These are phyloP conservation scores for Globisporangium cederbergense DNA, from an alignment of 352 stramenopile species.

Conservation along the genomic window DNA sequence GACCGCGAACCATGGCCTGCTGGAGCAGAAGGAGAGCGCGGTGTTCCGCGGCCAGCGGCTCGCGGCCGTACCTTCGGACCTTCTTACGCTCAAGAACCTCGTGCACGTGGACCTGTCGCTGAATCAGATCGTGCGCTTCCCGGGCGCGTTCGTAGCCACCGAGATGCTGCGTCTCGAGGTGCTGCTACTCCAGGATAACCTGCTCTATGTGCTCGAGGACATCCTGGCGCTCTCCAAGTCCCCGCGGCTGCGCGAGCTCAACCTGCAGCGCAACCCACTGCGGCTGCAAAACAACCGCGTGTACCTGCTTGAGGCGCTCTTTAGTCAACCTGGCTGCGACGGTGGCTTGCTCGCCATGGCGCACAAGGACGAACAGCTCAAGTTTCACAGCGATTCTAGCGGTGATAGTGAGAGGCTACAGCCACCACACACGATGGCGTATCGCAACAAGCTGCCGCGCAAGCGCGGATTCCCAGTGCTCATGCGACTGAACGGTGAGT, in stretches of 20 bases:
- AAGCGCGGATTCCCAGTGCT: constrained; percentile 61
- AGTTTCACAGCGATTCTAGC: not conserved
- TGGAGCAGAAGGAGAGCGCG: constrained; percentile 33
- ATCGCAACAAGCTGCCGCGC: constrained; percentile 43
- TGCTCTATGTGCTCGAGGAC: constrained; percentile 64
- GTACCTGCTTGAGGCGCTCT: constrained; percentile 66
- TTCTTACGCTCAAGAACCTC: constrained; percentile 57
- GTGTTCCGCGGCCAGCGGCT: constrained; percentile 36
- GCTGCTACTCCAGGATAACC: constrained; percentile 48
- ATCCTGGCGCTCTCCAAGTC: constrained; percentile 41
- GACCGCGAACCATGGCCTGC: constrained; percentile 1
- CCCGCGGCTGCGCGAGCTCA: constrained; percentile 51
- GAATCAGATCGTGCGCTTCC: constrained; percentile 62
- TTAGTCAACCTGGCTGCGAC: constrained; percentile 25
- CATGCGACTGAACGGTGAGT: constrained; percentile 49
- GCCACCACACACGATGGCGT: constrained; percentile 20
- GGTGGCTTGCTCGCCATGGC: constrained; percentile 35
- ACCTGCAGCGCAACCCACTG: constrained; percentile 54
- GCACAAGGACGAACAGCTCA: constrained; percentile 38
- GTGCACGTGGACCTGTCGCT: constrained; percentile 51
- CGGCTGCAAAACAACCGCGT: constrained; percentile 59
- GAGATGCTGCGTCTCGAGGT: constrained; percentile 48
- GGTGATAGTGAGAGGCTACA: not conserved
- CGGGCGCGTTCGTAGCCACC: constrained; percentile 34
- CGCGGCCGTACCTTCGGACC: constrained; percentile 28